Evolutionary conservation across 2,329 filamentous ascomycete species (phyloP).

Genomic region (Ilyonectria mors-panacis): DNA sequence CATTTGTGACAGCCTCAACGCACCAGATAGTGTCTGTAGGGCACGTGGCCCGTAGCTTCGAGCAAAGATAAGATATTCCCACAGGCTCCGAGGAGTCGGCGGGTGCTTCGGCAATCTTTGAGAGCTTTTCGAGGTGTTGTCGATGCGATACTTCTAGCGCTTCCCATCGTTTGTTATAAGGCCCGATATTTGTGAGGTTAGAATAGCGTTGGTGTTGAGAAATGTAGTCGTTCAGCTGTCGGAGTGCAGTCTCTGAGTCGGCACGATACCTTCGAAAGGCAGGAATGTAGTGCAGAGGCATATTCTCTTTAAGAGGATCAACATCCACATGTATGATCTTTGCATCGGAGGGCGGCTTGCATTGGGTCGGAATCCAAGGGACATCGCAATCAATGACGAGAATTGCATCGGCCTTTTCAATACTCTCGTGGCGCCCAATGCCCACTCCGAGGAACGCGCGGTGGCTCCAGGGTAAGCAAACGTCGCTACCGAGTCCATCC

Average conservation of each 20-base stretch:
- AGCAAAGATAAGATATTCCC: conserved; percentile 9
- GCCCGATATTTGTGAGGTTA: neutral
- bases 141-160: conserved; percentile 13
- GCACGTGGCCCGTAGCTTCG: conserved; percentile 28
- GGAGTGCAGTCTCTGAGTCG: conserved; percentile 74
- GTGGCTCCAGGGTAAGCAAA: conserved; percentile 82
- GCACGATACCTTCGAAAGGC: conserved; percentile 76
- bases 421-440: conserved; percentile 80
- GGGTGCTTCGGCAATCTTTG: conserved; percentile 1
- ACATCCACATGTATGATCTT: conserved; percentile 74
- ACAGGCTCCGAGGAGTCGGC: neutral
- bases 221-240: conserved; percentile 25
- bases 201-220: neutral
- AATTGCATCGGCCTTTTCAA: conserved; percentile 85
- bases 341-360: conserved; percentile 65
- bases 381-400: conserved; percentile 90
- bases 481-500: conserved; percentile 82
- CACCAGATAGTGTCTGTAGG: conserved; percentile 73
- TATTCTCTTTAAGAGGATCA: conserved; percentile 77
- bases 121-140: neutral
- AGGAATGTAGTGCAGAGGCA: conserved; percentile 79
- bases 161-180: conserved; percentile 12
- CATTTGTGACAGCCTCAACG: conserved; percentile 82
- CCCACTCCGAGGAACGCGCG: conserved; percentile 76
- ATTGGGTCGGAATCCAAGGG: conserved; percentile 87